Base-by-base conservation (phyloP, 495 filamentous ascomycete genomes). In the Lindgomyces ingoldianus region DNA sequence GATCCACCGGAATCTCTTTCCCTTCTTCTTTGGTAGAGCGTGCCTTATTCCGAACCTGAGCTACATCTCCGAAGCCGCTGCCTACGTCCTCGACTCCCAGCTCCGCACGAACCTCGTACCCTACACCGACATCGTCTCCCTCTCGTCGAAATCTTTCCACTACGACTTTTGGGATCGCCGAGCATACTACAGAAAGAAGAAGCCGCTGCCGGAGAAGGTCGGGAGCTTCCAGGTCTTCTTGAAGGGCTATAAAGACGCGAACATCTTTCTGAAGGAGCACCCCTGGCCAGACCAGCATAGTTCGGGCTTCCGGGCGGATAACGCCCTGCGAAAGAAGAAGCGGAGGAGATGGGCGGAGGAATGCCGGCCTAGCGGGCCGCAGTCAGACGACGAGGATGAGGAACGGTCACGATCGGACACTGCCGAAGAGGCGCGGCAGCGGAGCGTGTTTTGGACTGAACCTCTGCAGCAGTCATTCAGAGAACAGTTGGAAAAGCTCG, bases 31-130 rank as follows among this genome's bases (percentile, higher is more conserved):
- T 68, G 94, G 94, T 10, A 81, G 94, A 65, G 91, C 92, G 48
- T 98, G 94, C 72, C 84, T 99, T 57, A 99, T 99, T 75, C 94
- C 94, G 42, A 99, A 99, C 74, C 81, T 99, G n/a, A 96, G 92
- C 50, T 99, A 99, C 74, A 91, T 99, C 69, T 97, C 93, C 61
- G 94, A 99, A 80, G 94, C 94, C 18, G 94, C 94, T 12, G 93
- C 94, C 42, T 99, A 96, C 74, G 89, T 96, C 2, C 84, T 99
- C 46, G 94, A 99, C 77, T 86, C 85, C 59, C 89, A 93, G 66
- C 80, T 99, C 36, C 89, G 87, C 55, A 97, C 94, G 21, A 88
- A 95, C 75, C 78, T 99, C 51, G 94, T 99, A 12, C 94, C 94
- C 0, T 97, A 96, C 65, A 99, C 94, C 29, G 94, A 94, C 72